phyloP scores from a whole-genome alignment of 805 yeast genomes.

The Kregervanrija pseudodelftensis region DNA sequence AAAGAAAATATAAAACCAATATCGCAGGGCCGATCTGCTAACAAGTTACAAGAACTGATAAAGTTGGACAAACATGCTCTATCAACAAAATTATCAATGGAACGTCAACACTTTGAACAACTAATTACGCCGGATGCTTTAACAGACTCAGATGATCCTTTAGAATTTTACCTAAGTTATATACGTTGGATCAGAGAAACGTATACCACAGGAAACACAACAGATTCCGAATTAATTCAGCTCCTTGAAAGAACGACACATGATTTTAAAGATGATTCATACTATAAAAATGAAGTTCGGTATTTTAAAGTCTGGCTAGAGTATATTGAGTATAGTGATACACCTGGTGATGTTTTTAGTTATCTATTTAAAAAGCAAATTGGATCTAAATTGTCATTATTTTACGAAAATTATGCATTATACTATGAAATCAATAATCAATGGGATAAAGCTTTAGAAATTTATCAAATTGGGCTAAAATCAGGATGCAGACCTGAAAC shows the following conservation, averaged over 20 bases:
- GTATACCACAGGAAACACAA: conserved; percentile 53
- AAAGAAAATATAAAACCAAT: conserved; percentile 74
- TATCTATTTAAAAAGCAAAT: conserved; percentile 67
- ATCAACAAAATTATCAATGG: conserved; percentile 14
- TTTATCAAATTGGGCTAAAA: conserved; percentile 52
- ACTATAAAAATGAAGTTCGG: conserved; percentile 77
- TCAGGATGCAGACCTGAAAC: conserved; percentile 58
- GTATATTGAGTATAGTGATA: conserved; percentile 60
- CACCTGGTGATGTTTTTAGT: conserved; percentile 63
- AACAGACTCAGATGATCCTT: conserved; percentile 75
- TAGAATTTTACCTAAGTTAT: conserved; percentile 69
- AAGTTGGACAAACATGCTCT: conserved; percentile 16
- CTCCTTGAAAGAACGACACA: conserved; percentile 68
- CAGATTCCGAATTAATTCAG: conserved; percentile 57
- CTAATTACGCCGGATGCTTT: conserved; percentile 33
- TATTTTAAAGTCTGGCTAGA: conserved; percentile 77
- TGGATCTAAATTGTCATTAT: conserved; percentile 59
- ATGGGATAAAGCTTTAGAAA: conserved; percentile 47
- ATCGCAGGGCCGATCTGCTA: conserved; percentile 62
- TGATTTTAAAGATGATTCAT: conserved; percentile 52
- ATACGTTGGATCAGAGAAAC: conserved; percentile 62
- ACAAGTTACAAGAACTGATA: conserved; percentile 42
- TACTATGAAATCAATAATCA: conserved; percentile 47
- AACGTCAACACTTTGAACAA: conserved; percentile 43
- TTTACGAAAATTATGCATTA: conserved; percentile 73